A percentile compares a stretch with the other conserved stretches of the same genome.
Conservation (phyloP, 2,329 filamentous ascomycete species). For the Aspergillus piperis region DNA sequence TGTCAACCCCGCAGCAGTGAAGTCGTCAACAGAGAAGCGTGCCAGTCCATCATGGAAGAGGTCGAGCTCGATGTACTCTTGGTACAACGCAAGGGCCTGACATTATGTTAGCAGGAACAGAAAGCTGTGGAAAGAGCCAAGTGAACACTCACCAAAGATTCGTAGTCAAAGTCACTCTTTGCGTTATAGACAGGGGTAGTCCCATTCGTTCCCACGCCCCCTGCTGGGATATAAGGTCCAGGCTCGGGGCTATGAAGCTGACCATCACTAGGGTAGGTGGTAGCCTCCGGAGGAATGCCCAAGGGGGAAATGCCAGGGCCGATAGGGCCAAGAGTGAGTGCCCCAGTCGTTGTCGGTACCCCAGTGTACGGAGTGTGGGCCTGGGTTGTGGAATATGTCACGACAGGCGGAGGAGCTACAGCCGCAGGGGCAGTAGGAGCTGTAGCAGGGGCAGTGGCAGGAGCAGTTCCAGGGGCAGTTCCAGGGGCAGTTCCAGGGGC, state of each 20-base stretch:
- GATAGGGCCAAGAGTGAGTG: slow-evolving; percentile 54
- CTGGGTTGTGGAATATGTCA: slow-evolving; percentile 3
- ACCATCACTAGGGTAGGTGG: slow-evolving; percentile 72
- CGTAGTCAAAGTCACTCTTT: slow-evolving; percentile 79
- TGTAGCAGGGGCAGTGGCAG: background rate
- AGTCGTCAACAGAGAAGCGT: slow-evolving; percentile 69
- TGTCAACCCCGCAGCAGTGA: slow-evolving; percentile 66
- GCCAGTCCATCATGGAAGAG: slow-evolving; percentile 76
- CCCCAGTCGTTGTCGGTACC: slow-evolving; percentile 68
- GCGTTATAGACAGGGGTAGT: slow-evolving; percentile 73
- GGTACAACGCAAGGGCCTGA: slow-evolving; percentile 68
- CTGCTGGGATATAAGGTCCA: slow-evolving; percentile 70
- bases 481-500: background rate
- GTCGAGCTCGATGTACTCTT: slow-evolving; percentile 84
- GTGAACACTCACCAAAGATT: slow-evolving; percentile 59
- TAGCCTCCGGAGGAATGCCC: slow-evolving; percentile 62
- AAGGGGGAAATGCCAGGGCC: slow-evolving; percentile 60
- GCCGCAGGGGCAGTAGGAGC: background rate
- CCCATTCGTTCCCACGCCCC: slow-evolving; percentile 78
- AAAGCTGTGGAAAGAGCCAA: background rate
- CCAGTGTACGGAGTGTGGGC: slow-evolving; percentile 68
- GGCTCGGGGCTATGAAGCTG: slow-evolving; percentile 67
- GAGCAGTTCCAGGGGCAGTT: background rate
- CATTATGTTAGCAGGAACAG: slow-evolving; percentile 1
- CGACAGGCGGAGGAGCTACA: slow-evolving; percentile 2